Base-by-base conservation (phyloP, 148 eudicot genomes). In the Vaccinium corymbosum region DNA sequence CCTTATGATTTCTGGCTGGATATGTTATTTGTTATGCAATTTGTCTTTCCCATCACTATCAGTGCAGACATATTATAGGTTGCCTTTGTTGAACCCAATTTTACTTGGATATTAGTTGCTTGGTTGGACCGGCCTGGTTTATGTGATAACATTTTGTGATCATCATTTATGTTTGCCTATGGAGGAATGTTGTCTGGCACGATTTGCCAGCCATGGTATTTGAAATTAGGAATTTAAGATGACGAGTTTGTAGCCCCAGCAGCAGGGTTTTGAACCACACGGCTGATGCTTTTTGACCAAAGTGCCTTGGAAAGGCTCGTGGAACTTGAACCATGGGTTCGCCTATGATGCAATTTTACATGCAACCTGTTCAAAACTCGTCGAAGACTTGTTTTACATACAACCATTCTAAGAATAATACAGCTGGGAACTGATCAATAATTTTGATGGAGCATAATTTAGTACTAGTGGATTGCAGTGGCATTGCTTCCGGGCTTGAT, bases 21-120 rank as follows among this genome's bases (percentile, higher is more conserved):
- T 80, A 16, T 71, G 9, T 48, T 52, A 32, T 84, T 17, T 56
- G 35, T 57, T 73, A 19, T 72, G 79, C 79, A 38, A 53, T 71
- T 82, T 71, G 55, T 70, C 50, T 52, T 82, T 72, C 20, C 56
- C 64, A 61, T 82, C 73, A 29, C 17, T 38, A 72, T 72, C n/a
- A 27, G 78, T 51, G 66, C 49, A 8, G 62, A 53, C 78, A 70
- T 52, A 32, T 52, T 19, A 35, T 35, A 71, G 52, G 78, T 66
- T 51, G 81, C 16, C 42, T 78, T 53, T 38, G 56, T 62, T 51
- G 64, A 84, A 79, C 78, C 70, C 74, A 11, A 66, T 27, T 38
- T 14, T 29, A 12, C 75, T 71, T 71, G 75, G 75, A 68, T 68
- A 68, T 7, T 16, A 27, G 48, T 6, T 15, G 75, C 75, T 71